phyloP scores from a whole-genome alignment of 495 filamentous ascomycete species.

The Aspergillus haitiensis region DNA sequence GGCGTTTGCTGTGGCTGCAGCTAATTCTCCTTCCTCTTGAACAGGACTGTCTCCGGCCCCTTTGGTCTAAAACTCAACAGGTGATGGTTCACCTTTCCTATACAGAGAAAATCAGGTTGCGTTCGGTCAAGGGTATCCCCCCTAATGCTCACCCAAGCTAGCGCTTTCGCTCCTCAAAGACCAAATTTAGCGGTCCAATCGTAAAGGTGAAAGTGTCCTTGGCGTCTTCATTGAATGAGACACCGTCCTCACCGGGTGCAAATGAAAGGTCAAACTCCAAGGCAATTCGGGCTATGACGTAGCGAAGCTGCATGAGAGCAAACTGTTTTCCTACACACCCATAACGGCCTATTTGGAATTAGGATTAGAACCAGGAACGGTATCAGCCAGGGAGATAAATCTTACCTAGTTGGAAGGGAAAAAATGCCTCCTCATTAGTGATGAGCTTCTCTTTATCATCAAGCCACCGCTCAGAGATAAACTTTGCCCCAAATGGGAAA shows the following conservation, averaged over 20 bases:
- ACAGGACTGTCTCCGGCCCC: too few species aligned
- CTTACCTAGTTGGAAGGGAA: conserved; percentile 51
- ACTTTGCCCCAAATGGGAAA: conserved; percentile 41
- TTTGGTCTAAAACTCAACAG: too few species aligned
- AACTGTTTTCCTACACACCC: conserved; percentile 12
- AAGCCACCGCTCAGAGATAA: conserved; percentile 58
- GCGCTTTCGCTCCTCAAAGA: background rate
- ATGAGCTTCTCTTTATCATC: conserved; percentile 21
- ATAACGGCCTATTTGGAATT: background rate
- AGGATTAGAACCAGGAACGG: background rate
- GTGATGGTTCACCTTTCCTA: too few species aligned
- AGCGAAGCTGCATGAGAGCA: conserved; percentile 14
- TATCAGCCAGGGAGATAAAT: background rate
- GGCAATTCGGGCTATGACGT: conserved; percentile 5
- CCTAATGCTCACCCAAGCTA: too few species aligned
- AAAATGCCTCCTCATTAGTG: conserved; percentile 44
- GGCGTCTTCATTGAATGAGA: background rate
- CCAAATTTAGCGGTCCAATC: background rate
- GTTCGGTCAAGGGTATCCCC: too few species aligned
- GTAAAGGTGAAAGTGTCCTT: conserved; percentile 10
- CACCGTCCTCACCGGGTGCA: background rate
- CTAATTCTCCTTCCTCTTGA: too few species aligned
- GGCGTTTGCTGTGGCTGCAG: too few species aligned
- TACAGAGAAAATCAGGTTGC: too few species aligned
- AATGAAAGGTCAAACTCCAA: conserved; percentile 6